Conservation (phyloP, 2,329 filamentous ascomycete genomes). For the Cytospora piceicola region DNA sequence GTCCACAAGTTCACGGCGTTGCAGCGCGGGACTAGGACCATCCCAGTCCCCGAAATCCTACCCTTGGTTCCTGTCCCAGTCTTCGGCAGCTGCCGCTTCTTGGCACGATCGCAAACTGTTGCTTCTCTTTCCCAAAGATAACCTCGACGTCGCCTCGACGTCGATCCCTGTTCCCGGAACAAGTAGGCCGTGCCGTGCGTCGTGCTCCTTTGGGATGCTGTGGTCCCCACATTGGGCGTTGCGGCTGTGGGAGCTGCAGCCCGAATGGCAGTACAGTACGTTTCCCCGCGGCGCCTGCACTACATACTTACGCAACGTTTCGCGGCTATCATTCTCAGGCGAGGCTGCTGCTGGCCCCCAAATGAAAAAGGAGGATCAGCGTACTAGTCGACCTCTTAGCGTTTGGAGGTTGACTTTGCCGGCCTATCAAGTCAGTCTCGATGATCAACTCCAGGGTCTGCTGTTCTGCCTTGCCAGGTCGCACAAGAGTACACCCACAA, state of each 20-base stretch:
- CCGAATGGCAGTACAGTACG: not conserved
- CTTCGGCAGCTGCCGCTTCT: conserved; percentile 17
- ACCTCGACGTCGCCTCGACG: not conserved
- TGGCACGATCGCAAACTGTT: conserved; percentile 30
- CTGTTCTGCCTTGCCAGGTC: not conserved
- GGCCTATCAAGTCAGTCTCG: conserved; percentile 5
- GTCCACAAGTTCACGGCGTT: not conserved
- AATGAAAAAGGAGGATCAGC: not conserved
- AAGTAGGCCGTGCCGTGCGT: not conserved
- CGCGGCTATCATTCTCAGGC: conserved; percentile 4
- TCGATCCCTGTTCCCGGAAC: not conserved
- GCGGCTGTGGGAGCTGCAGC: conserved; percentile 7
- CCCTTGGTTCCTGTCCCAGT: conserved; percentile 19
- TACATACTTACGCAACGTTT: not conserved
- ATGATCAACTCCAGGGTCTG: not conserved
- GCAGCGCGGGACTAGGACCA: not conserved
- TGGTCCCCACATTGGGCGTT: not conserved
- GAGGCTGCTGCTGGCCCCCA: conserved; percentile 12
- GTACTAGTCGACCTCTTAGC: not conserved
- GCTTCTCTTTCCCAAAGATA: conserved; percentile 3
- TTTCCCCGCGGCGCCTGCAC: too few species aligned
- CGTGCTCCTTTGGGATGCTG: not conserved
- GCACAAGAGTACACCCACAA: not conserved
- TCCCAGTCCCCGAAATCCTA: not conserved
- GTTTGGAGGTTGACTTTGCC: not conserved